Base-by-base conservation (phyloP, 495 filamentous ascomycete species). In the Xylaria grammica region DNA sequence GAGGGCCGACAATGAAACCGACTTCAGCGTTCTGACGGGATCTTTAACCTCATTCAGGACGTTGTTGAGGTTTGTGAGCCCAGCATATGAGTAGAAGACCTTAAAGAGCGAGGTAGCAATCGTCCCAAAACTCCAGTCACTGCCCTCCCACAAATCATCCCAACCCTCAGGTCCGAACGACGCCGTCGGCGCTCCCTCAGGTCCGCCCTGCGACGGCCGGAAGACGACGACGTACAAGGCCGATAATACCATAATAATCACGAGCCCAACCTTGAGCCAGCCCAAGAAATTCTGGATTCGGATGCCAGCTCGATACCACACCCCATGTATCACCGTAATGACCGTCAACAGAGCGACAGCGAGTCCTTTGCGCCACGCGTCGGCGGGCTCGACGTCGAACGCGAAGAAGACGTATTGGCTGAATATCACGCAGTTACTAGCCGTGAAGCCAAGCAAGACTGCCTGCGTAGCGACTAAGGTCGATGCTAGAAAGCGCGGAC, bases 41-140 rank as follows among this genome's bases (percentile, higher is more conserved):
- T 92, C 76, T 53, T 87, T 85, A 17, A 92, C 89, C 69, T 93
- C 90, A 60, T 88, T 89, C 38, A 93, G 75, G n/a, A 92, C 90
- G 62, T 92, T 90, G 73, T 91, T 91, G 60, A 88, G 79, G 64
- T 92, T 92, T 29, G 74, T 81, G 22, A 90, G 74, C 0, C 89
- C 90, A 0, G 88, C 81, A 63, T 90, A 93, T 1, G 90, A 88
- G 57, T 91, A 91, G 22, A 87, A 83, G 0, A 93, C 86, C 69
- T 91, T 91, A 79, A 92, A 90, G 1, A 93, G 67, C 0, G 89
- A 82, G 0, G 88, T 89, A 27, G 87, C 79, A 8, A 90, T 68
- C 58, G 81, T 74, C 42, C 79, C 81, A 72, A 82, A 83, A 62
- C 77, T 81, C 84, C 83, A 86, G 27, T 84, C 81, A 5, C 83